phyloP scores from a whole-genome alignment of 768 basidiomycete species.

The Lepiota venenata region DNA sequence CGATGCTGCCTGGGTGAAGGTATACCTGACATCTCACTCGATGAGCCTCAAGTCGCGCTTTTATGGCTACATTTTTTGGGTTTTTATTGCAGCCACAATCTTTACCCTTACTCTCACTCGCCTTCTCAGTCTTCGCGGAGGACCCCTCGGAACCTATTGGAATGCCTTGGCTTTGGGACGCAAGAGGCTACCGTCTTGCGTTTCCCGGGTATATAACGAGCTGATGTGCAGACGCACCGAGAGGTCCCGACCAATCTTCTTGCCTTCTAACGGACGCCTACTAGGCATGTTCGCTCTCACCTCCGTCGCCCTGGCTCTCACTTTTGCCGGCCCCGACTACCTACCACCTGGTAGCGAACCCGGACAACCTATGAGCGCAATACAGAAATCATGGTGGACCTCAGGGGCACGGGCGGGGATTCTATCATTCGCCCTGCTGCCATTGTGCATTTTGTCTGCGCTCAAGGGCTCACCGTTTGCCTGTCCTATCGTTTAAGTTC shows the following conservation, averaged over 20 bases:
- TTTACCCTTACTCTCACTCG: background rate
- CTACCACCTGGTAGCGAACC: slow-evolving; percentile 46
- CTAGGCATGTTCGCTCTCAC: slow-evolving; percentile 44
- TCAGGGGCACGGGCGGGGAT: slow-evolving; percentile 55
- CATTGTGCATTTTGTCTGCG: slow-evolving; percentile 65
- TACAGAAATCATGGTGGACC: slow-evolving; percentile 70
- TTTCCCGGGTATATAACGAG: slow-evolving; percentile 28
- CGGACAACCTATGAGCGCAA: slow-evolving; percentile 41
- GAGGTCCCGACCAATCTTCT: slow-evolving; percentile 34
- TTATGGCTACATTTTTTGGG: slow-evolving; percentile 13
- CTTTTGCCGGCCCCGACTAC: slow-evolving; percentile 51
- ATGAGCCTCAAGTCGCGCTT: slow-evolving; percentile 3
- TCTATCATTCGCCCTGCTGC: slow-evolving; percentile 70
- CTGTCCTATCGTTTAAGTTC: slow-evolving; percentile 50
- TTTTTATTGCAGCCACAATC: background rate
- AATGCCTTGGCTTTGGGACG: slow-evolving; percentile 50
- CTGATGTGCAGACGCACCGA: slow-evolving; percentile 20
- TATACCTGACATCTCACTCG: background rate
- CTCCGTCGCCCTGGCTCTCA: slow-evolving; percentile 43
- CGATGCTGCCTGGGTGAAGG: background rate
- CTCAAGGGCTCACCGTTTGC: slow-evolving; percentile 74
- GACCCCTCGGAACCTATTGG: background rate
- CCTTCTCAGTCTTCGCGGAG: background rate
- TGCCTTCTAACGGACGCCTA: slow-evolving; percentile 66
- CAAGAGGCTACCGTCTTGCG: slow-evolving; percentile 52